Percentiles rank a stretch among this genome's conserved stretches.
These are phyloP conservation scores for Pulveroboletus frians DNA, from an alignment of 768 basidiomycete species.

Conservation along the genomic window DNA sequence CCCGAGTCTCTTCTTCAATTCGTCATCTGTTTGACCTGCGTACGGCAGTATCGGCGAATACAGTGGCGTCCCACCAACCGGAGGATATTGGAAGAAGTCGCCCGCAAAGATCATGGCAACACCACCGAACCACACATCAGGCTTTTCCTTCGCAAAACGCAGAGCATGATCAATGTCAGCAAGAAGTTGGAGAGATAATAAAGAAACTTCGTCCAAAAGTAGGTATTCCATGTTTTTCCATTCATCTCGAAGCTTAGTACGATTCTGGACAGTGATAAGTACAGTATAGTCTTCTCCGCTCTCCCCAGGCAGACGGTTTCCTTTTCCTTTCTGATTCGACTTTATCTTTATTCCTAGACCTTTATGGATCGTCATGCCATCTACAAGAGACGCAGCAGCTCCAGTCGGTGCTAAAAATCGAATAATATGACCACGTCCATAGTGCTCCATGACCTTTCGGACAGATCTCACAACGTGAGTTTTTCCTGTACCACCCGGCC, in stretches of 20 bases:
- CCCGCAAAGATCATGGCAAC: background rate
- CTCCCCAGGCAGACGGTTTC: background rate
- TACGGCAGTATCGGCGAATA: background rate
- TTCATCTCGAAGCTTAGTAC: background rate
- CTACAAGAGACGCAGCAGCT: too few species aligned
- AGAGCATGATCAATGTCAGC: constrained; percentile 25
- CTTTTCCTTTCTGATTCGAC: too few species aligned
- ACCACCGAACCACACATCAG: background rate
- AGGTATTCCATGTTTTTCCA: background rate
- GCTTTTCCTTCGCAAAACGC: constrained; percentile 7
- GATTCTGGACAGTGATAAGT: background rate
- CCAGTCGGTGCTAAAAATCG: too few species aligned
- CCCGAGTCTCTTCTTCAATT: background rate
- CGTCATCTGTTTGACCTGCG: background rate
- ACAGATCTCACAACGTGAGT: too few species aligned
- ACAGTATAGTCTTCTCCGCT: background rate
- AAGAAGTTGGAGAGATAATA: background rate
- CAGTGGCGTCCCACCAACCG: background rate
- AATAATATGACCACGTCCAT: too few species aligned
- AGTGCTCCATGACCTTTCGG: too few species aligned
- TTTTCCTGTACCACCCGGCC: too few species aligned
- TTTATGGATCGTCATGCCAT: too few species aligned
- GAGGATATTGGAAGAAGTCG: background rate
- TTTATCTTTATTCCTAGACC: too few species aligned
- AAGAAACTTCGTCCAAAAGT: background rate